phyloP scores from a whole-genome alignment of 2,329 filamentous ascomycete genomes.

The Xylaria polymorpha region DNA sequence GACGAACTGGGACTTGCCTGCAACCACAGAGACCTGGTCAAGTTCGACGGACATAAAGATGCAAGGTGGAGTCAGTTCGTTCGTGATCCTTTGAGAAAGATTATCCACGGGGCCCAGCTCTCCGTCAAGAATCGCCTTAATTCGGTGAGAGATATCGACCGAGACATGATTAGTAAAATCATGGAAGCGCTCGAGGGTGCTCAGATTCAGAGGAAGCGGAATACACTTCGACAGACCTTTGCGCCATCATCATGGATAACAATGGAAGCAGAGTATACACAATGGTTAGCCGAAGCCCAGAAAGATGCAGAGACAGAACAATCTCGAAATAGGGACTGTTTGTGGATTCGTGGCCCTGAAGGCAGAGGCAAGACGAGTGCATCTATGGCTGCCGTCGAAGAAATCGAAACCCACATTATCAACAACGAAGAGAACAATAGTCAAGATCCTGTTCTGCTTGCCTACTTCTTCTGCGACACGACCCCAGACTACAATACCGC shows the following conservation, averaged over 20 bases:
- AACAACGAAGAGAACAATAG: conserved; percentile 41
- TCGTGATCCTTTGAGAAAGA: conserved; percentile 52
- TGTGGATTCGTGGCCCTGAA: conserved; percentile 57
- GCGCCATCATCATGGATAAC: conserved; percentile 54
- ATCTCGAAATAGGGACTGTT: conserved; percentile 46
- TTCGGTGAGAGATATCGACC: conserved; percentile 53
- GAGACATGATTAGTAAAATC: conserved; percentile 49
- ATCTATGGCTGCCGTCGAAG: conserved; percentile 53
- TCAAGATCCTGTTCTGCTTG: conserved; percentile 50
- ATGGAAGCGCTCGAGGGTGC: conserved; percentile 52
- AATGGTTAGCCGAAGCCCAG: conserved; percentile 50
- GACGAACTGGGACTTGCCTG: conserved; percentile 52
- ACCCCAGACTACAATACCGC: conserved; percentile 53
- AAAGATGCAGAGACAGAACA: conserved; percentile 18
- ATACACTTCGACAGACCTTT: conserved; percentile 47
- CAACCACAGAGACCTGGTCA: conserved; percentile 56
- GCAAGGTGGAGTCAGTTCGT: conserved; percentile 52
- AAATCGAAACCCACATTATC: conserved; percentile 50
- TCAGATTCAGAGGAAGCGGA: conserved; percentile 52
- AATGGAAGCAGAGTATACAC: conserved; percentile 51
- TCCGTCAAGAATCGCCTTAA: conserved; percentile 54
- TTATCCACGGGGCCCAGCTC: conserved; percentile 53
- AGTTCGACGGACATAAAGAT: conserved; percentile 57
- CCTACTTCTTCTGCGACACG: conserved; percentile 58
- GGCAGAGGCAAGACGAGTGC: conserved; percentile 58